Base-by-base conservation (phyloP, 176 grass and related monocot species). In the Hordeum marinum region DNA sequence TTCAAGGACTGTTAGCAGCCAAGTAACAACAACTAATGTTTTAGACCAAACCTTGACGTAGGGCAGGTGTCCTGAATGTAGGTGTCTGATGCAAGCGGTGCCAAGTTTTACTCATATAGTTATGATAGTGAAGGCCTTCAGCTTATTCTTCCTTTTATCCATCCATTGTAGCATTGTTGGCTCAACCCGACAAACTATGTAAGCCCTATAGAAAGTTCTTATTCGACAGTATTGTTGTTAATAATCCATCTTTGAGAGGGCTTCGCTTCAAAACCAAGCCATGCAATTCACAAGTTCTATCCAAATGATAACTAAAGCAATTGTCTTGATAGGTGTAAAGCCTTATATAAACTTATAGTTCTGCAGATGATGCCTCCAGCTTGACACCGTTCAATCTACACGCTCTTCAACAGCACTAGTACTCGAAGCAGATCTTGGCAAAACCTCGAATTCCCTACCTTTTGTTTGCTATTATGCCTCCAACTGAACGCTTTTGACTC, bases 241-340 rank as follows among this genome's bases (percentile, higher is more conserved):
- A 54, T 80, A 80, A 21, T 21, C 24, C 52, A 25, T 63, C 31
- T 76, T 39, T 61, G 18, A 10, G 54, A 25, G 21, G 3, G 25
- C 31, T 80, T 27, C 45, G 36, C 35, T 58, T 21, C 8, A 8
- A 7, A 48, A 64, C n/a, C 5, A 61, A 34, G 3, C 1, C 13
- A 63, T 13, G 15, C 15, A 48, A 75, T 50, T 83, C 75, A 87
- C 43, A 4, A 40, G 3, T 61, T 46, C 17, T n/a, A 65, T 17
- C 43, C 26, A 83, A 87, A 79, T 83, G 68, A 1, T n/a, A 83
- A 57, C 9, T 39, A 78, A 83, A 36, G 35, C 6, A 78, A 34
- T 63, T 39, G 31, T 57, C 42, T 83, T 65, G 55, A 83, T 68
- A 39, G 14, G 79, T 15, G 5, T 52, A 26, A 57, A 58, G 31